These are phyloP conservation scores for Nicotiana tabacum DNA, from an alignment of 257 asterid species.

Conservation along the genomic window DNA sequence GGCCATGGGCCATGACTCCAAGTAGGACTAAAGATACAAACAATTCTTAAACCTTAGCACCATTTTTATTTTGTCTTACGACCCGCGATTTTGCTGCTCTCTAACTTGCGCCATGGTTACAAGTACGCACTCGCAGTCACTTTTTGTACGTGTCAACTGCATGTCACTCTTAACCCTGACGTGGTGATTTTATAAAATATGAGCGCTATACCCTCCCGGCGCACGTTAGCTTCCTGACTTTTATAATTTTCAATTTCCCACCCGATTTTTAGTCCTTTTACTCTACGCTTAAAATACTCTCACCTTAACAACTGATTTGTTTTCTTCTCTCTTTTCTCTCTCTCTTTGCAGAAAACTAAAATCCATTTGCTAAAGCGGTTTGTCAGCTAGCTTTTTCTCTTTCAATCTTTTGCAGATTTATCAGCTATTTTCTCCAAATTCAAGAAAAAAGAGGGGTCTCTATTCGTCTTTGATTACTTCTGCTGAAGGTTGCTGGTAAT, in stretches of 20 bases:
- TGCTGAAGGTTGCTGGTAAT: background rate
- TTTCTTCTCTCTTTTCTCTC: background rate
- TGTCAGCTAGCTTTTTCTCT: background rate
- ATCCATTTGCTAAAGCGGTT: background rate
- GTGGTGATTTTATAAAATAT: background rate
- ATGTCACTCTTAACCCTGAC: background rate
- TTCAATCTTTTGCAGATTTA: background rate
- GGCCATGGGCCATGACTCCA: background rate
- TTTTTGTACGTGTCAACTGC: slow-evolving; percentile 11
- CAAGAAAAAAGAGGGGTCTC: background rate
- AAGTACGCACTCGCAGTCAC: background rate
- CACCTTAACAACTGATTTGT: background rate
- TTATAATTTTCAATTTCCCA: slow-evolving; percentile 12
- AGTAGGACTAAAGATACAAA: background rate
- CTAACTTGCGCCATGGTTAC: slow-evolving; percentile 13
- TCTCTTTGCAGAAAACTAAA: background rate
- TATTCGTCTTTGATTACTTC: background rate
- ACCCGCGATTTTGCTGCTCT: background rate
- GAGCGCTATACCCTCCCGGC: background rate
- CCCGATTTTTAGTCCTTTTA: slow-evolving; percentile 8
- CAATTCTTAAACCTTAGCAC: background rate
- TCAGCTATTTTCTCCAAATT: background rate
- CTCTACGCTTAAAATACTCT: slow-evolving; percentile 18
- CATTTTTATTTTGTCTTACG: background rate
- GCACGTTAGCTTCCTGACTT: slow-evolving; percentile 7